Evolutionary conservation across 352 stramenopile genomes (phyloP), one percentile per base, ranked within the genome.

Genomic region (Blastocystis sp.): DNA sequence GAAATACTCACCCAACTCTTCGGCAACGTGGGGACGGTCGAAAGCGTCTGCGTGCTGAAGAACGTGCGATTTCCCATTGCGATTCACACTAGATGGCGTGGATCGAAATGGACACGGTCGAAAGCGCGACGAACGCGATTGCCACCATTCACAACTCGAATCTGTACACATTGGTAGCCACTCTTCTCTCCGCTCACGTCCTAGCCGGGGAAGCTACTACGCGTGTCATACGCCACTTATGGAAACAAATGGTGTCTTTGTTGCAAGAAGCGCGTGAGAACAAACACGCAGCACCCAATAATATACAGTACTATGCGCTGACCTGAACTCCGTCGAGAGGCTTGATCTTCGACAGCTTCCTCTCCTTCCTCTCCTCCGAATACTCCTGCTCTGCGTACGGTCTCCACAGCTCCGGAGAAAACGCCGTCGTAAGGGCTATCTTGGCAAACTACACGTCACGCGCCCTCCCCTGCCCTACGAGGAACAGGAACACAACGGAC

Each of bases 151-250:
- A 88, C 50, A 88, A 88, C 41, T 60, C 65, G 33, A 76, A 1
- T 80, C 35, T 78, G 6, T 88, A 62, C 26, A 59, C 78, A 50
- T 19, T 88, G 33, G 62, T 78, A 60, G 19, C n/a, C 16, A 85
- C 0, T 13, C 19, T 19, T 10, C 12, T 1, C 50, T 55, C 10
- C 71, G 33, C 39, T 26, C 41, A 1, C 29, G 31, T 50, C 35
- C 9, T 88, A 88, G 78, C 62, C 62, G 31, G 78, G 78, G 29
- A 88, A 88, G 41, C 39, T 88, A 13, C 51, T 88, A 21, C 50
- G 78, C 33, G 78, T 88, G 26, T 88, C 78, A n/a, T 88, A 62
- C 62, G 78, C 78, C 37, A 88, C 78, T 9, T 88, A 88, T 88
- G 71, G 71, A 31, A 63, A 62, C 24, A 81, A 81, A 31, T 81